Conservation (phyloP, 371 early-diverging fungal species). For the Rhizopus delemar region DNA sequence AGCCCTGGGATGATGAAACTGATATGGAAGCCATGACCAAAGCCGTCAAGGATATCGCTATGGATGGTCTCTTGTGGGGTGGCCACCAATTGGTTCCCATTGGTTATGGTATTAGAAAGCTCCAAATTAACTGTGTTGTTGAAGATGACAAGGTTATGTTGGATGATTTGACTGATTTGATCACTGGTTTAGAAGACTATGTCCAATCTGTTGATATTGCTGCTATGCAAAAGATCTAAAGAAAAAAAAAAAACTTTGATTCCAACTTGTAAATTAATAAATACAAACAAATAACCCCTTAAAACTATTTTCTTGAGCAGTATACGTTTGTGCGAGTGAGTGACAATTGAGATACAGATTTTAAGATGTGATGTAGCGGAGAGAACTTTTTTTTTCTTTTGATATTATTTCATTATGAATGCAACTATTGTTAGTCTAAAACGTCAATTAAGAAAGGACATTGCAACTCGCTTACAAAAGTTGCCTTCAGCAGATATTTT, state of each 20-base stretch:
- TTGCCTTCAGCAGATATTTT: slow-evolving; percentile 34
- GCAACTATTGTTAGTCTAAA: slow-evolving; percentile 31
- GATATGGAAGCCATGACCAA: slow-evolving; percentile 77
- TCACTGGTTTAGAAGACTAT: slow-evolving; percentile 78
- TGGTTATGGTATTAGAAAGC: slow-evolving; percentile 92
- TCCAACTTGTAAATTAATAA: neutral
- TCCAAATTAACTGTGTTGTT: slow-evolving; percentile 90
- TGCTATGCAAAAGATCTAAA: slow-evolving; percentile 93
- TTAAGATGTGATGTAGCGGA: too few species aligned
- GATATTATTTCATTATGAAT: slow-evolving; percentile 12
- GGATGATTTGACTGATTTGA: slow-evolving; percentile 82
- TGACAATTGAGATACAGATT: too few species aligned
- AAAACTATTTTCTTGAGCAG: too few species aligned
- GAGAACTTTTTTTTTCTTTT: neutral
- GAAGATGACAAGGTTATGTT: slow-evolving; percentile 83
- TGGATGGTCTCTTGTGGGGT: slow-evolving; percentile 95
- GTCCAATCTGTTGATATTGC: slow-evolving; percentile 94
- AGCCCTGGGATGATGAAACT: slow-evolving; percentile 98
- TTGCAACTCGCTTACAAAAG: slow-evolving; percentile 39
- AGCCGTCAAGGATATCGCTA: slow-evolving; percentile 70
- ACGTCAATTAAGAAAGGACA: slow-evolving; percentile 54
- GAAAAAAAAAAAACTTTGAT: neutral
- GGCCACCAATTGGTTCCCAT: slow-evolving; percentile 75
- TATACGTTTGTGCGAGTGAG: too few species aligned
- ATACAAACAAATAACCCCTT: too few species aligned